Evolutionary conservation across 352 stramenopile species (phyloP), one percentile per base, ranked within the genome.

Genomic region (Thalassiosira livingstoniorum): DNA sequence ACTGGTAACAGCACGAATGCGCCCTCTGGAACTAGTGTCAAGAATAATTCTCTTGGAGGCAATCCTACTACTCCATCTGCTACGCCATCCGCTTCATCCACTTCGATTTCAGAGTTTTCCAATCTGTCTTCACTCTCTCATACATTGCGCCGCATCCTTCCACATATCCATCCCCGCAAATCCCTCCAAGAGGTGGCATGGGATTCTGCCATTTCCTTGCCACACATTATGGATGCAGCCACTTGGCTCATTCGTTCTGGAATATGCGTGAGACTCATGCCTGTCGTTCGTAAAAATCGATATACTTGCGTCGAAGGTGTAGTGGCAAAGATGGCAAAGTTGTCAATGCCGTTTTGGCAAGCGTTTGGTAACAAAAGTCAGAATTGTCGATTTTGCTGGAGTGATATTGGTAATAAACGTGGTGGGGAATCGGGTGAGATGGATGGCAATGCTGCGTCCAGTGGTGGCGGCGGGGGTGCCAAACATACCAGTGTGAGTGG

Each of bases 341-440:
- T 89, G 3, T 57, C 73, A 5, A 69, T 94, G 23, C 81, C 84
- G 0, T 94, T 94, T 73, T 90, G 87, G 53, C 86, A 93, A 58
- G 31, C 60, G 0, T 94, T 94, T 85, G 69, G 69, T 31, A 23
- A 62, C 15, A 71, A 55, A 61, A 61, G 63, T 75, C 29, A 45
- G 10, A 29, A 81, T 5, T 45, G 55, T 37, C 2, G 29, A n/a
- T 82, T 87, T 23, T 27, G 37, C 58, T 80, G 68, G 70, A 51
- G 51, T 37, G 53, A 31, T 27, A 23, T 2, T 35, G 61, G 45
- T n/a, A 43, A 45, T 29, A 43, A 79, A 25, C 25, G 4, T 23
- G 54, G 23, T 47, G 45, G 21, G 29, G 47, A 23, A 15, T 54
- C 34, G n/a, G 53, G 23, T 43, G n/a, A 65, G 29, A 25, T 18